phyloP scores from a whole-genome alignment of 345 rosid species.

The Rhodamnia argentea region DNA sequence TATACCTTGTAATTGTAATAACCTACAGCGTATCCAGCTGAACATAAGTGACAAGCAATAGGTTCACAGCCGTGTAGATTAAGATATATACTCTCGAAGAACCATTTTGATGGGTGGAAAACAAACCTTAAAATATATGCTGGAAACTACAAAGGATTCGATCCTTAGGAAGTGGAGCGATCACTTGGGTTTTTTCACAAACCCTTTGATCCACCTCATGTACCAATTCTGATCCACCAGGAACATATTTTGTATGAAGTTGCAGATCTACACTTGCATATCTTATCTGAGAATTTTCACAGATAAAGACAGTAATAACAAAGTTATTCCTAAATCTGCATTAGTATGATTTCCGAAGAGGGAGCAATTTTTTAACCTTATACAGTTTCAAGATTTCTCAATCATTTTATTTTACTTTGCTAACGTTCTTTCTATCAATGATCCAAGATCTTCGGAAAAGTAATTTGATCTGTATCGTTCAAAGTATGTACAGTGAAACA shows the following conservation, averaged over 20 bases:
- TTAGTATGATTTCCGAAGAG: background rate
- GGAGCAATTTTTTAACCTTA: background rate
- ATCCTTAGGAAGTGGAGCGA: conserved; percentile 71
- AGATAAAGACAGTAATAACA: background rate
- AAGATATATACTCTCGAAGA: background rate
- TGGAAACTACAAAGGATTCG: too few relatives aligned
- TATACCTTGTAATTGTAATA: conserved; percentile 91
- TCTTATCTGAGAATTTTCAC: conserved; percentile 32
- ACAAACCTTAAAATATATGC: conserved; percentile 67
- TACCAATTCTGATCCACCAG: conserved; percentile 61
- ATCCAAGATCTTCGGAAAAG: background rate
- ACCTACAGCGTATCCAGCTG: conserved; percentile 88
- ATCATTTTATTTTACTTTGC: too few relatives aligned
- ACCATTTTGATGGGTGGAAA: background rate
- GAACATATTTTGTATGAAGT: conserved; percentile 54
- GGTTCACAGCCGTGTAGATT: background rate
- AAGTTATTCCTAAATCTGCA: background rate
- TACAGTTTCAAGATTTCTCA: too few relatives aligned
- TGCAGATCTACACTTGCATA: conserved; percentile 67
- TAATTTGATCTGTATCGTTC: background rate
- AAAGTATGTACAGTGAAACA: background rate
- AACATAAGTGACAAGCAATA: background rate
- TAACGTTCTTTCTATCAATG: too few relatives aligned
- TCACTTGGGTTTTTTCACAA: conserved; percentile 44
- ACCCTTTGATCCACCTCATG: conserved; percentile 70